Conservation (phyloP, 441 rosid genomes). For the Isatis lusitanica region DNA sequence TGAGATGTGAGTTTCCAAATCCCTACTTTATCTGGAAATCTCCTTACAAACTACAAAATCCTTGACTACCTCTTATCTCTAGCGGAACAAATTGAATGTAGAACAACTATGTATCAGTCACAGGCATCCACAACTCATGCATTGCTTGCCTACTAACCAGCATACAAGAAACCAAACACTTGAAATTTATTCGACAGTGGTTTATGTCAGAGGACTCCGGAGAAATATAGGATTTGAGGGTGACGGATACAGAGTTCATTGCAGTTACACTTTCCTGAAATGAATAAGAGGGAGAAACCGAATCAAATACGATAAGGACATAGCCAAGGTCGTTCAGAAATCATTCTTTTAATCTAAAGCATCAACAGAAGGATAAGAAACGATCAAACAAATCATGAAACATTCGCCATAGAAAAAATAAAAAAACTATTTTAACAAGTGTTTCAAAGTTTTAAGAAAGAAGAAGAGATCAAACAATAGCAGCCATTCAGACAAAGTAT, state of each 20-base stretch:
- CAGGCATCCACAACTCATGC: slow-evolving; percentile 63
- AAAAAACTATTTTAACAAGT: not conserved
- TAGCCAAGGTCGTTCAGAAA: no score
- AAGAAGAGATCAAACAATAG: not conserved
- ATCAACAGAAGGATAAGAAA: no score
- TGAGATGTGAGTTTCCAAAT: slow-evolving; percentile 27
- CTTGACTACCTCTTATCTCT: slow-evolving; percentile 24
- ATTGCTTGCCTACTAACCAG: slow-evolving; percentile 40
- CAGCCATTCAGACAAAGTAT: not conserved
- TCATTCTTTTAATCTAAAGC: no score
- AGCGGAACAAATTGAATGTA: slow-evolving; percentile 6
- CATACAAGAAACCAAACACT: slow-evolving; percentile 43
- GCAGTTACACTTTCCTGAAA: slow-evolving; percentile 39
- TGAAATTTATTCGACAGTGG: slow-evolving; percentile 43
- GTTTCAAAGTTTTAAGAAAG: not conserved
- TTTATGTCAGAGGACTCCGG: slow-evolving; percentile 46
- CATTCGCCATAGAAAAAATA: no score
- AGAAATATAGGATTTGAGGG: slow-evolving; percentile 50
- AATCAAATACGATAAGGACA: slow-evolving; percentile 12
- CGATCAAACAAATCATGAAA: no score
- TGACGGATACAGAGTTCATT: slow-evolving; percentile 51
- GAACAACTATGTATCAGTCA: slow-evolving; percentile 67
- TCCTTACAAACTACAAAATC: slow-evolving; percentile 24
- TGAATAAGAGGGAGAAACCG: not conserved
- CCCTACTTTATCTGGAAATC: slow-evolving; percentile 17